Percentiles rank a stretch among this genome's conserved stretches.
phyloP scores from a whole-genome alignment of 768 basidiomycete genomes.

The Suillus americanus region DNA sequence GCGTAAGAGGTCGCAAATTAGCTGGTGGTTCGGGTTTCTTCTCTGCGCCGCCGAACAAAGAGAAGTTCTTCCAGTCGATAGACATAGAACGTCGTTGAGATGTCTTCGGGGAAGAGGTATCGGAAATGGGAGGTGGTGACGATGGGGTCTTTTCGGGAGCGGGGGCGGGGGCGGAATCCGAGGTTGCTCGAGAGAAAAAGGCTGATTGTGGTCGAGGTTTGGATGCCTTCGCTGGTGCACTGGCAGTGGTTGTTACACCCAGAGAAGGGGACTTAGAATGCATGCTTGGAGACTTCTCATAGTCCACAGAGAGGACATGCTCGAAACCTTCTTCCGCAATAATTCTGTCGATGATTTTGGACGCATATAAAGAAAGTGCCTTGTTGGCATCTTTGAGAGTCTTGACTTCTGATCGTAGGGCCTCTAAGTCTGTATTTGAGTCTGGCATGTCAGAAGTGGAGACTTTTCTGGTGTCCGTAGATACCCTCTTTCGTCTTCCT shows the following conservation, averaged over 20 bases:
- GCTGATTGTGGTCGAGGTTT: slow-evolving; percentile 66
- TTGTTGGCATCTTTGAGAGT: slow-evolving; percentile 94
- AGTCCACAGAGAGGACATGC: slow-evolving; percentile 93
- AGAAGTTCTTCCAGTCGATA: slow-evolving; percentile 81
- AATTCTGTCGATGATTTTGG: slow-evolving; percentile 97
- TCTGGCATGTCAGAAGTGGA: slow-evolving; percentile 39
- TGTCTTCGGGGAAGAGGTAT: slow-evolving; percentile 34
- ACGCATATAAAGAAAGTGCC: slow-evolving; percentile 91
- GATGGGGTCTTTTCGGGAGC: slow-evolving; percentile 21
- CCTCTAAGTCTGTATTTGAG: slow-evolving; percentile 48
- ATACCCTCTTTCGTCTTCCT: slow-evolving; percentile 42
- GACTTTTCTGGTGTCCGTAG: slow-evolving; percentile 30
- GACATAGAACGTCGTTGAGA: slow-evolving; percentile 74
- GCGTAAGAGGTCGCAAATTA: slow-evolving; percentile 68
- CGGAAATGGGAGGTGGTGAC: slow-evolving; percentile 22
- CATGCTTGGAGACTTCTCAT: slow-evolving; percentile 59
- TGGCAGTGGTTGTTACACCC: slow-evolving; percentile 26
- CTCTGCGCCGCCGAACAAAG: slow-evolving; percentile 61
- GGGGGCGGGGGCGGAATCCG: slow-evolving; percentile 40
- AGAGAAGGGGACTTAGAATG: slow-evolving; percentile 36
- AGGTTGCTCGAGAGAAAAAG: slow-evolving; percentile 40
- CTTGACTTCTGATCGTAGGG: slow-evolving; percentile 85
- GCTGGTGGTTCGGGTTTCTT: slow-evolving; percentile 57
- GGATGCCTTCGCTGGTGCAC: slow-evolving; percentile 9
- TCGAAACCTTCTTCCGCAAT: slow-evolving; percentile 97